Evolutionary conservation across 2,329 filamentous ascomycete genomes (phyloP).

Genomic region (Hymenoscyphus salicellus): DNA sequence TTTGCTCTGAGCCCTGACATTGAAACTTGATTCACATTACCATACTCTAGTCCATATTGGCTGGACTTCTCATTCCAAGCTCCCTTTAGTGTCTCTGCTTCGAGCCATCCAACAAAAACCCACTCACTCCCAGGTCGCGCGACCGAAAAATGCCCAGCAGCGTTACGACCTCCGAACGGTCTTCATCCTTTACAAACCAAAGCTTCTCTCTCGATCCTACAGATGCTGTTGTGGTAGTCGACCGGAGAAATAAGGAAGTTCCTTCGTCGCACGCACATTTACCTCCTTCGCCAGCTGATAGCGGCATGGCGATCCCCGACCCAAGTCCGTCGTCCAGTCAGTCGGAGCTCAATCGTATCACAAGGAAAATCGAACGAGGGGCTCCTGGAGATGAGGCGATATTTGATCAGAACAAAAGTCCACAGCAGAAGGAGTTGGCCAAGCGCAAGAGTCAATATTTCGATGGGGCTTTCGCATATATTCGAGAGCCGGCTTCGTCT

Average conservation of each 20-base stretch:
- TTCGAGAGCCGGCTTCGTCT: slow-evolving; percentile 30
- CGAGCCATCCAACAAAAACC: background rate
- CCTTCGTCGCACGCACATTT: slow-evolving; percentile 18
- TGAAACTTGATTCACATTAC: background rate
- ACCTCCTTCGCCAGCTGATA: slow-evolving; percentile 32
- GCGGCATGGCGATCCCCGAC: slow-evolving; percentile 23
- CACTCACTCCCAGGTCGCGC: background rate
- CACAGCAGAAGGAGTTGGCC: slow-evolving; percentile 30
- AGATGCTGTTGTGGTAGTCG: slow-evolving; percentile 1
- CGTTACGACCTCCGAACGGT: background rate
- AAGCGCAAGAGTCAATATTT: slow-evolving; percentile 36
- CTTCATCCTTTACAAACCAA: slow-evolving; percentile 1
- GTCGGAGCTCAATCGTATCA: slow-evolving; percentile 24
- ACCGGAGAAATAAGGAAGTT: slow-evolving; percentile 12
- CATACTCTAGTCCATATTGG: no score
- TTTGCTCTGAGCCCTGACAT: background rate
- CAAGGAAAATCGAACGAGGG: slow-evolving; percentile 31
- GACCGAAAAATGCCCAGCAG: slow-evolving; percentile 6
- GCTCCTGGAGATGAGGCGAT: slow-evolving; percentile 32
- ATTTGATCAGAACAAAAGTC: slow-evolving; percentile 29
- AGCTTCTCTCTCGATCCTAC: background rate
- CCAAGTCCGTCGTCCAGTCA: slow-evolving; percentile 17
- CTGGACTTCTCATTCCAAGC: background rate
- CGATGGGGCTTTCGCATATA: slow-evolving; percentile 35
- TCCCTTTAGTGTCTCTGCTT: background rate